Base-by-base conservation (phyloP, 2,329 filamentous ascomycete genomes). In the Alternaria sp. region DNA sequence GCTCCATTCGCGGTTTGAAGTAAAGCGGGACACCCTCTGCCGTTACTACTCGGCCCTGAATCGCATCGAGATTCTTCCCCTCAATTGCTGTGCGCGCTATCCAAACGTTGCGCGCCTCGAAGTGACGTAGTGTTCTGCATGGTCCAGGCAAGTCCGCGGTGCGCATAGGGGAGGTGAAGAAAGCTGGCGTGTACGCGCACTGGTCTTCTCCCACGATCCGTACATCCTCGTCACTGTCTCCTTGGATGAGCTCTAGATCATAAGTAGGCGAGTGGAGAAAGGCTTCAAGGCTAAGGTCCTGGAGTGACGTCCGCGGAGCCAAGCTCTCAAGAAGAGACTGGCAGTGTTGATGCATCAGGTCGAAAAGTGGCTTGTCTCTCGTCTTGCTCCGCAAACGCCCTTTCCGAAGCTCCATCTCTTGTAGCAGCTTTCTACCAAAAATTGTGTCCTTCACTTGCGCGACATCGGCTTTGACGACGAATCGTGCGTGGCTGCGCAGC, bases 1-100 rank as follows among this genome's bases (percentile, higher is more conserved):
- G 12, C 6, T 59, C 40, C 19, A 62, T 10, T 5, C 61, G 58
- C 19, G 45, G 64, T 49, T 66, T 64, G 54, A 66, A 61, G 25
- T 56, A 64, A 23, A 61, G n/a, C 4, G 15, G 13, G 12, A 19
- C 19, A n/a, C 62, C 58, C 7, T 58, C 54, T 8, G 12, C 47
- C 44, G 62, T 65, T 21, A 45, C 11, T 19, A 62, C 58, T 54
- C 44, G 23, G 47, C 58, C 49, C 26, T 61, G 62, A n/a, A 49
- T 21, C 9, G 44, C 6, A 12, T 49, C 54, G 8, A 52, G n/a
- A 4, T n/a, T 5, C 7, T 25, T 28, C 13, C 15, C 28, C 17
- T 45, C 46, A 17, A 30, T 19, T 19, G 13, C 6, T 15, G 9
- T 28, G 11, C 30, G 23, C 11, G 55, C 30, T 19, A 58, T 51